phyloP scores from a whole-genome alignment of 2,329 filamentous ascomycete species.

The Nigrograna mackinnonii region DNA sequence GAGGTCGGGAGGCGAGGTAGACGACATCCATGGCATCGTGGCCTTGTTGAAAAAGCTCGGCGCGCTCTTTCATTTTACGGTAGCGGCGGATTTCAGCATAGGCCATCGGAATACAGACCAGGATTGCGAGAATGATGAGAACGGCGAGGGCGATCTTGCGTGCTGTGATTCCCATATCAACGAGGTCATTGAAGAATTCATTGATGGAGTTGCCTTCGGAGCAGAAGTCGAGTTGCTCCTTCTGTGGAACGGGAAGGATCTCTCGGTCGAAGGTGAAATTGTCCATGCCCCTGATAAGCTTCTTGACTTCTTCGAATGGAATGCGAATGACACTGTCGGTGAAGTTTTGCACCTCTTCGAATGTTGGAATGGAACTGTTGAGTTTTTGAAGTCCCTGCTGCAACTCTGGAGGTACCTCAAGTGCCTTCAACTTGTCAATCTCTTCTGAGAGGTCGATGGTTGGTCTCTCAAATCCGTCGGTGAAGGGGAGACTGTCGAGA shows the following conservation, averaged over 20 bases:
- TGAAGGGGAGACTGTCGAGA: conserved; percentile 40
- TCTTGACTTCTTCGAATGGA: conserved; percentile 81
- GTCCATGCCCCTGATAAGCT: conserved; percentile 69
- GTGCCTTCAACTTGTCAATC: conserved; percentile 68
- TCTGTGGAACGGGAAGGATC: conserved; percentile 80
- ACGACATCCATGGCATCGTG: conserved; percentile 86
- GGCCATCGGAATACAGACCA: conserved; percentile 77
- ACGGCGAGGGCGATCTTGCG: conserved; percentile 78
- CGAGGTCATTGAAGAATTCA: conserved; percentile 78
- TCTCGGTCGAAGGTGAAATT: conserved; percentile 78
- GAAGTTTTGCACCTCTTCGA: conserved; percentile 80
- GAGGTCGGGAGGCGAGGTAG: conserved; percentile 83
- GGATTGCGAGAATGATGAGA: conserved; percentile 70
- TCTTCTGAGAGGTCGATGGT: conserved; percentile 67
- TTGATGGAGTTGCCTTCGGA: conserved; percentile 81
- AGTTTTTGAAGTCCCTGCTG: conserved; percentile 71
- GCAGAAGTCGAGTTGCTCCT: conserved; percentile 84
- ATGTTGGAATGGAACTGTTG: conserved; percentile 79
- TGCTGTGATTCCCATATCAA: conserved; percentile 67
- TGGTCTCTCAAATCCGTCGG: conserved; percentile 51
- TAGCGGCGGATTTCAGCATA: conserved; percentile 80
- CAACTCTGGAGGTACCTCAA: conserved; percentile 71
- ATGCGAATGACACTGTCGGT: conserved; percentile 73
- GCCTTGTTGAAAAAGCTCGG: conserved; percentile 67
- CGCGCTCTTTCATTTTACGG: conserved; percentile 71